Base-by-base conservation (phyloP, 768 basidiomycete genomes). In the Mrakia gelida region DNA sequence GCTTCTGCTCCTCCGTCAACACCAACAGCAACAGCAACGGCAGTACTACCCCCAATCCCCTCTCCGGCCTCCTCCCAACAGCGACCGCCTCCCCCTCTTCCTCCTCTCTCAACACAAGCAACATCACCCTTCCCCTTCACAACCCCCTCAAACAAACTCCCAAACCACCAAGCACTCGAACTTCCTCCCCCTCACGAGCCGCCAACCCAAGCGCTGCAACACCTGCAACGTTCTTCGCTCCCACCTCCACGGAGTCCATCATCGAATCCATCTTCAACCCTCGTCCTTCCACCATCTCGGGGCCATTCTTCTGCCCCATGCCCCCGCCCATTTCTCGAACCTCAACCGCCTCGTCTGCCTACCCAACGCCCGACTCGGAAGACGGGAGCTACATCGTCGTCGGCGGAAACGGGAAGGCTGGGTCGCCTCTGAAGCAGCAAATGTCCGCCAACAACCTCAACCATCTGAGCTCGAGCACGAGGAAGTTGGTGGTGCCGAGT, bases 261-360 rank as follows among this genome's bases (percentile, higher is more conserved):
- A 92, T 93, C 81, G 92, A 93, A 75, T 89, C 91, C 8, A 83
- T 93, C 34, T 93, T 93, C 82, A 93, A 93, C 81, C 92, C 92
- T 2, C 86, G 87, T 2, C 43, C 26, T 26, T 41, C 34, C 21
- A 70, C 18, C 38, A n/a, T 41, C 21, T 10, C 67, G 18, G 67
- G 67, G 6, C 67, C 67, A 0, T 70, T 70, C 67, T 45, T 13
- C 18, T 23, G 45, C 16, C 67, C 32, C 34, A 38, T 38, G 9
- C 34, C 38, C 4, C 67, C 67, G 26, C 34, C 67, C 18, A 18
- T 23, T 21, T 67, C 38, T 21, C 49, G 49, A 2, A 21, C 49
- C 3, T 52, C 49, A 16, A 21, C 15, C 18, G 67, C 26, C 38
- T 38, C 38, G 38, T 38, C 38, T 8, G 8, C 38, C 38, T 38